Conservation (phyloP, 1,139 yeast species). For the Ogataea hybrid region DNA sequence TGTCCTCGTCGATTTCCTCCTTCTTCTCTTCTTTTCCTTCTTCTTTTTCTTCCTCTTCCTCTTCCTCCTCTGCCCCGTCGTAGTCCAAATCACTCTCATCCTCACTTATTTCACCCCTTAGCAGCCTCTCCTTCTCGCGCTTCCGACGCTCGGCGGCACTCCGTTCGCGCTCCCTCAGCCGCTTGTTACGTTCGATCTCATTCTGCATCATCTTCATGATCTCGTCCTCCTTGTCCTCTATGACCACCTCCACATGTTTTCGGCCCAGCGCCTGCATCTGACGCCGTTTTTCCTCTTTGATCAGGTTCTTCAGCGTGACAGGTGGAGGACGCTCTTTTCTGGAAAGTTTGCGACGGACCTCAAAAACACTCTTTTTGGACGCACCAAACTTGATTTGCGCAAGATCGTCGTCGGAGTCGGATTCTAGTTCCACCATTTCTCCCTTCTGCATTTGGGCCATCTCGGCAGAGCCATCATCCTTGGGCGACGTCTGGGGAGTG, state of each 20-base stretch:
- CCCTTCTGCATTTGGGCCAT: background rate
- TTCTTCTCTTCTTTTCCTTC: conserved; percentile 1
- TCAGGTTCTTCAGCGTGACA: conserved; percentile 17
- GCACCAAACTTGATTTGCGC: conserved; percentile 11
- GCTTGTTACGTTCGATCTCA: conserved; percentile 23
- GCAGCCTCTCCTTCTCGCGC: conserved; percentile 10
- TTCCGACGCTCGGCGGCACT: conserved; percentile 19
- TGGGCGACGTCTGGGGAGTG: conserved; percentile 24
- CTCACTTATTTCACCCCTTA: conserved; percentile 19
- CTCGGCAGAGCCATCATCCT: conserved; percentile 5
- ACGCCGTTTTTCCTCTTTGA: conserved; percentile 20
- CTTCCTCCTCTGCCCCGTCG: conserved; percentile 14
- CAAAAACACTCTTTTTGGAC: conserved; percentile 17
- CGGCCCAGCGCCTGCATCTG: conserved; percentile 16
- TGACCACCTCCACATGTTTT: conserved; percentile 9
- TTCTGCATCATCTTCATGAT: conserved; percentile 20
- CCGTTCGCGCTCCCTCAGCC: conserved; percentile 18
- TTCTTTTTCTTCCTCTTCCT: conserved; percentile 10
- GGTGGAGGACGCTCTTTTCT: conserved; percentile 11
- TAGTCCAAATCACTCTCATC: conserved; percentile 16
- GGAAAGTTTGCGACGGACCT: conserved; percentile 20
- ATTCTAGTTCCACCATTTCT: conserved; percentile 19
- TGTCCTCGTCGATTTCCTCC: background rate
- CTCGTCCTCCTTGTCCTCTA: conserved; percentile 15
- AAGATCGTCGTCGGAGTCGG: conserved; percentile 22